Evolutionary conservation across 2,329 filamentous ascomycete species (phyloP).

Genomic region (Alternaria angustiovoidea): DNA sequence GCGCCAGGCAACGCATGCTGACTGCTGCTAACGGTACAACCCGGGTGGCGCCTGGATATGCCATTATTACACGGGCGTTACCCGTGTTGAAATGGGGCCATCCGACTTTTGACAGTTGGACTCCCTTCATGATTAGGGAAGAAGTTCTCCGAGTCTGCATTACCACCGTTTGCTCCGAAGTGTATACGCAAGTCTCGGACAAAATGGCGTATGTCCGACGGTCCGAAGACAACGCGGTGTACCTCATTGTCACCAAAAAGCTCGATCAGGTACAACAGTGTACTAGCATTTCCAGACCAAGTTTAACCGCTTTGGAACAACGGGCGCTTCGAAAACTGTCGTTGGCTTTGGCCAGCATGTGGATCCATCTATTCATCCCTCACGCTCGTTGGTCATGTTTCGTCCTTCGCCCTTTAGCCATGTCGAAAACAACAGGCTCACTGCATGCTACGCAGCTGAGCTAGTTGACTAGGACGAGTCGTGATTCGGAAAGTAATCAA

Average conservation of each 20-base stretch:
- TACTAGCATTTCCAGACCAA: not conserved
- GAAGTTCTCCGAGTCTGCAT: not conserved
- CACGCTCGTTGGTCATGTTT: slow-evolving; percentile 32
- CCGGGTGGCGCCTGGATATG: not conserved
- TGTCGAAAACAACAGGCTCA: slow-evolving; percentile 17
- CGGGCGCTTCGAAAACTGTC: slow-evolving; percentile 15
- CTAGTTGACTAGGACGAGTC: slow-evolving; percentile 14
- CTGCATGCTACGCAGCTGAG: slow-evolving; percentile 8
- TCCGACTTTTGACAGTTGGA: not conserved
- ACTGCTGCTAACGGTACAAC: not conserved
- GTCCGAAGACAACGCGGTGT: slow-evolving; percentile 4
- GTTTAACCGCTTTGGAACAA: slow-evolving; percentile 12
- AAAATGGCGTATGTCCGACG: not conserved
- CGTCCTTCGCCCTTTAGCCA: slow-evolving; percentile 26
- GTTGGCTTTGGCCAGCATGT: slow-evolving; percentile 13
- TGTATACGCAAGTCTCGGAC: not conserved
- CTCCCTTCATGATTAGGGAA: not conserved
- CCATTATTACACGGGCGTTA: slow-evolving; percentile 5
- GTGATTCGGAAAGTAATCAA: slow-evolving; percentile 25
- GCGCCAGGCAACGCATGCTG: slow-evolving; percentile 1
- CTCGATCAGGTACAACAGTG: not conserved
- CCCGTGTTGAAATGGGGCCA: not conserved
- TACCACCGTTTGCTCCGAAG: not conserved
- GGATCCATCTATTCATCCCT: slow-evolving; percentile 10
- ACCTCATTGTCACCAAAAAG: not conserved